Base-by-base conservation (phyloP, 345 rosid genomes). In the Aethionema arabicum region DNA sequence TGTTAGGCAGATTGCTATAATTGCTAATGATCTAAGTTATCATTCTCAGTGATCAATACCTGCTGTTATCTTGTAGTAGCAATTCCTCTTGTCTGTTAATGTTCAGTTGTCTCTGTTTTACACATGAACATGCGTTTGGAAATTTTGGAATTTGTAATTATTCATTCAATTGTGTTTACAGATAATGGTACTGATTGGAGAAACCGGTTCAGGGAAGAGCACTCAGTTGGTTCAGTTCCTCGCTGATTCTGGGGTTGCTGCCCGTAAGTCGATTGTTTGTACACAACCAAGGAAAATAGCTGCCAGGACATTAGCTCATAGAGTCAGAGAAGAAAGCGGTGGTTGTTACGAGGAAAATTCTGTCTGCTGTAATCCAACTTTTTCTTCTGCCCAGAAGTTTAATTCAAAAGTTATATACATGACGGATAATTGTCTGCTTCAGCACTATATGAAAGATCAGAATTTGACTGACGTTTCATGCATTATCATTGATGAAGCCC, bases 161-260 rank as follows among this genome's bases (percentile, higher is more conserved):
- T 46, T 39, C 11, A 15, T 40, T 59, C 35, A 8, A 10, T 7
- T 46, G 53, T 66, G 42, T 75, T 37, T 11, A 31, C 83, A 91
- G 96, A 47, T 86, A 55, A 77, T 52, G 69, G 90, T 91, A 6
- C 77, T 91, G 84, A 78, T 80, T 69, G 96, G 98, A 67, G 95
- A 91, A 79, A 91, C 96, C 32, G 98, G 98, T 68, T 91, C 95
- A 6, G 98, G 98, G 32, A 91, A 91, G 74, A 91, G 96, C 69
- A 91, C 98, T 11, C 96, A 91, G 78, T 52, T 91, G 75, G 90
- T 80, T 66, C 98, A 91, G 72, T 91, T 75, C 76, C 91, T 91
- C 56, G 84, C 87, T 76, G 98, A 91, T 77, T 86, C 98, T 15
- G 90, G 88, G 33, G 55, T 88, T 11, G 83, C 80, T 57, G 70